Evolutionary conservation across 768 basidiomycete species (phyloP).

Genomic region (Hericium rajendrae): DNA sequence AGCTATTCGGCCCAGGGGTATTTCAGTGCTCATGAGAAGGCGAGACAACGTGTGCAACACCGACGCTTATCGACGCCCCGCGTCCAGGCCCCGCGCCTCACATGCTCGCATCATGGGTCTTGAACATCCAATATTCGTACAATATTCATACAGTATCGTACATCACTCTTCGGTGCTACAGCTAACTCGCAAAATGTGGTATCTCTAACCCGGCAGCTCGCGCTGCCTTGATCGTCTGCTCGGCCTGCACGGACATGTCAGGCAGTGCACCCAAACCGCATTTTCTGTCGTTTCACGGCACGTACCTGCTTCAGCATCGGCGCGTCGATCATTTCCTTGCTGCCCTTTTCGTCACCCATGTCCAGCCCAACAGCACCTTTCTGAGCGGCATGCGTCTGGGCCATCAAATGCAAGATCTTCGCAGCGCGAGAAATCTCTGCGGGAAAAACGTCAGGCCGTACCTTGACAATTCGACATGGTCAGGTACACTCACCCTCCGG

Average conservation of each 20-base stretch:
- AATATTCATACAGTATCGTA: too few species aligned
- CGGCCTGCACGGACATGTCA: not conserved
- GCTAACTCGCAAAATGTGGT: not conserved
- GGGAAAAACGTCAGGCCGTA: not conserved
- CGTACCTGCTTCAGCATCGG: constrained; percentile 82
- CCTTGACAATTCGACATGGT: not conserved
- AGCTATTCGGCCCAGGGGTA: not conserved
- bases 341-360: constrained; percentile 32
- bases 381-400: constrained; percentile 37
- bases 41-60: too few species aligned
- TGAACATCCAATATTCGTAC: too few species aligned
- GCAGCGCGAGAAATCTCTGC: constrained; percentile 71
- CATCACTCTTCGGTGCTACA: too few species aligned
- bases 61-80: too few species aligned
- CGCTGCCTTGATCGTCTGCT: not conserved
- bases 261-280: not conserved
- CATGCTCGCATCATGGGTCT: too few species aligned
- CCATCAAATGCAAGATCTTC: constrained; percentile 61
- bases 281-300: too few species aligned
- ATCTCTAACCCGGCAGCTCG: not conserved
- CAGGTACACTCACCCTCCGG: constrained; percentile 39
- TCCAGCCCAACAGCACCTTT: constrained; percentile 71
- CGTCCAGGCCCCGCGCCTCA: too few species aligned
- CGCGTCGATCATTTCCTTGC: constrained; percentile 81
- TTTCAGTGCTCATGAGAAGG: not conserved